Conservation (phyloP, 1,284 basidiomycete species). For the Gymnopus androsaceus region DNA sequence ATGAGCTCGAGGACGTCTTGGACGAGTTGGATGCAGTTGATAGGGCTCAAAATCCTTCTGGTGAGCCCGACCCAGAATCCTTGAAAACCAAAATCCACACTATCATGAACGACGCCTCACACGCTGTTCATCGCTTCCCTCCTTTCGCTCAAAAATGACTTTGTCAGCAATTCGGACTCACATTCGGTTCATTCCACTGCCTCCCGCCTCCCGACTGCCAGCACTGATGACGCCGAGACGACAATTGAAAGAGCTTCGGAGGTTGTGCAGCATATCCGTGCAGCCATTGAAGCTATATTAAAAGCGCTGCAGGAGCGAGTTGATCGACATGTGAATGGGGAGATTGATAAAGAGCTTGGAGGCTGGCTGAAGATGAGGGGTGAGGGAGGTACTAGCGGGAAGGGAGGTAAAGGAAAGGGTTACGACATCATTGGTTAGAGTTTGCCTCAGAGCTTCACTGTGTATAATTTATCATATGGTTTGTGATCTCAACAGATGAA, state of each 20-base stretch:
- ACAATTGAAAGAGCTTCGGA: slow-evolving; percentile 2
- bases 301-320: background rate
- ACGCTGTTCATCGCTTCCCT: slow-evolving; percentile 3
- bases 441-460: too few relatives aligned
- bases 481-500: too few relatives aligned
- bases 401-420: slow-evolving; percentile 5
- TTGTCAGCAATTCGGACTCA: background rate
- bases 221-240: background rate
- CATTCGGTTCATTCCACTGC: background rate
- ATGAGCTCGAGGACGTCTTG: background rate
- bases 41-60: background rate
- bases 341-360: background rate
- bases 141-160: background rate
- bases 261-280: slow-evolving; percentile 1
- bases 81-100: background rate
- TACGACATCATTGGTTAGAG: slow-evolving; percentile 10
- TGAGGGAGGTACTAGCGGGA: background rate
- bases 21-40: background rate
- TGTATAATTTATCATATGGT: background rate
- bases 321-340: background rate
- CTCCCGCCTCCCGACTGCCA: background rate
- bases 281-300: background rate
- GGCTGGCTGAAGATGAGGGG: slow-evolving; percentile 3
- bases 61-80: background rate
- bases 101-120: slow-evolving; percentile 5